These are phyloP conservation scores for Seiridium unicorne DNA, from an alignment of 2,329 filamentous ascomycete genomes.

Conservation along the genomic window DNA sequence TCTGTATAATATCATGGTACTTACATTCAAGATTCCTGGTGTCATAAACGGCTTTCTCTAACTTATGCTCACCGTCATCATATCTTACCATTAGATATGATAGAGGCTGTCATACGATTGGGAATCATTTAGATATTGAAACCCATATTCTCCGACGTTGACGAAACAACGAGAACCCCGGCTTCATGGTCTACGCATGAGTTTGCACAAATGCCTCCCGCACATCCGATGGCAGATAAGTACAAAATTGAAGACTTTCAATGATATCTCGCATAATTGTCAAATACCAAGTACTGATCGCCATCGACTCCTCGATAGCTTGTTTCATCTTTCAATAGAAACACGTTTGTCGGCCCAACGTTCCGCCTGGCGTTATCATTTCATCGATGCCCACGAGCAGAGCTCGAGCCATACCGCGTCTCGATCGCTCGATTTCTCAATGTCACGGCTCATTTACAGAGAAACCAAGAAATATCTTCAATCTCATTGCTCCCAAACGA, in stretches of 20 bases:
- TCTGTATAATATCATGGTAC: no score
- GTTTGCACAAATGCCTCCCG: no score
- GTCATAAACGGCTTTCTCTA: no score
- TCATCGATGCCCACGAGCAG: neutral
- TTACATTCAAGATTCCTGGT: no score
- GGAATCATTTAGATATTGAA: no score
- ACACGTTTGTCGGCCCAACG: neutral
- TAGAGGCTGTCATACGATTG: no score
- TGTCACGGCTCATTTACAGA: neutral
- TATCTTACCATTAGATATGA: no score
- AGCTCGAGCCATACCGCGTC: constrained; percentile 1
- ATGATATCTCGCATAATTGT: neutral
- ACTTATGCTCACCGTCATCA: no score
- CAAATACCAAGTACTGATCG: neutral
- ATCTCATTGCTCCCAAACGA: neutral
- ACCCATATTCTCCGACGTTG: no score
- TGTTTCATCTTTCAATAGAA: constrained; percentile 2
- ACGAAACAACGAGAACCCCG: no score
- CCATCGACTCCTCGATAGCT: neutral
- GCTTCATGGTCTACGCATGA: no score
- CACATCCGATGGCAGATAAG: neutral
- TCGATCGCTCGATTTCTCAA: neutral
- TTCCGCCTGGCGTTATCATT: neutral
- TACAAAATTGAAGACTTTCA: neutral
- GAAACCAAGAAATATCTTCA: neutral